A percentile compares a stretch with the other conserved stretches of the same genome.
phyloP scores from a whole-genome alignment of 495 filamentous ascomycete genomes.

The Neurospora tetraspora region DNA sequence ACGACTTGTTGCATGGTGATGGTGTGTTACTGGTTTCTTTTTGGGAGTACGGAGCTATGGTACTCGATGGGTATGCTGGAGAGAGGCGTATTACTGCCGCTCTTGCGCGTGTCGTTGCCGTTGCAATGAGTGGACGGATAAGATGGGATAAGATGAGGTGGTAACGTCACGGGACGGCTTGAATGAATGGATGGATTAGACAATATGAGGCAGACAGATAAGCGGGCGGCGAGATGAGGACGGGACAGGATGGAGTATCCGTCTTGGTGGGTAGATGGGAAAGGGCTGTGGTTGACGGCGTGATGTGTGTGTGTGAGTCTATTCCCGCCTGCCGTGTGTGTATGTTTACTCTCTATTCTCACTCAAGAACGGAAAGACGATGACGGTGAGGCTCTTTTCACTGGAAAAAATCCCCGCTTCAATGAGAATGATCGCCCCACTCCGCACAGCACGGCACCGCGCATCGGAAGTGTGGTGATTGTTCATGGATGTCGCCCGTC shows the following conservation, averaged over 20 bases:
- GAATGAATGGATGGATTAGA: not conserved
- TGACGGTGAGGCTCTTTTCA: not conserved
- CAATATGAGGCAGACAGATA: not conserved
- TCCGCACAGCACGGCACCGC: not conserved
- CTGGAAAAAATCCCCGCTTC: not conserved
- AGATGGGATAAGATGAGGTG: not conserved
- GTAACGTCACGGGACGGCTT: not conserved
- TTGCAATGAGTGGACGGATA: too few relatives aligned
- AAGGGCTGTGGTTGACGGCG: not conserved
- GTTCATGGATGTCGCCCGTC: not conserved
- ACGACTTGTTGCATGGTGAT: constrained; percentile 7
- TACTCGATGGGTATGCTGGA: not conserved
- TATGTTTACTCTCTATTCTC: not conserved
- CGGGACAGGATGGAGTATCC: not conserved
- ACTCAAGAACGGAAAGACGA: not conserved
- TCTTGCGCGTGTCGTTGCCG: not conserved
- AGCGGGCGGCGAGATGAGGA: not conserved
- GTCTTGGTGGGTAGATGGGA: too few relatives aligned
- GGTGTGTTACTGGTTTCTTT: not conserved
- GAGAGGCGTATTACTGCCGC: not conserved
- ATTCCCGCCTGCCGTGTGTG: not conserved
- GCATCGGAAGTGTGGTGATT: not conserved
- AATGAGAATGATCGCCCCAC: too few relatives aligned
- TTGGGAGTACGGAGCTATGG: not conserved
- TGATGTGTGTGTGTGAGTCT: not conserved